phyloP scores from a whole-genome alignment of 768 basidiomycete genomes.

The Chiua virens region DNA sequence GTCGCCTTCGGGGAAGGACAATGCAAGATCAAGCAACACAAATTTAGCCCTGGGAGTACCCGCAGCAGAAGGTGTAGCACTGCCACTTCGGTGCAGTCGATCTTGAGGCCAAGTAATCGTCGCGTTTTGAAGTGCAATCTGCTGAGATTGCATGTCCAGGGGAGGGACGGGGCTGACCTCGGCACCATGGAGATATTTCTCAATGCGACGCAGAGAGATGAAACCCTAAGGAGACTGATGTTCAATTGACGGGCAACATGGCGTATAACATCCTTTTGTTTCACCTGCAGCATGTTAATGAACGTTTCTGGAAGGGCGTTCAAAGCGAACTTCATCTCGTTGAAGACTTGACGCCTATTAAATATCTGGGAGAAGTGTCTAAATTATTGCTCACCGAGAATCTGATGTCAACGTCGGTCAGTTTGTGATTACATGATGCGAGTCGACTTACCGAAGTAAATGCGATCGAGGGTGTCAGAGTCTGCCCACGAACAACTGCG shows the following conservation, averaged over 20 bases:
- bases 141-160: conserved; percentile 53
- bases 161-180: conserved; percentile 70
- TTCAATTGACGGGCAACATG: background rate
- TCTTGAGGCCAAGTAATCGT: conserved; percentile 92
- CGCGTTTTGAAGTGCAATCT: conserved; percentile 76
- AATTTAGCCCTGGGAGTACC: conserved; percentile 81
- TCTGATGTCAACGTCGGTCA: conserved; percentile 25
- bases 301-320: conserved; percentile 89
- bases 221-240: conserved; percentile 46
- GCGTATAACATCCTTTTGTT: background rate
- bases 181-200: conserved; percentile 76
- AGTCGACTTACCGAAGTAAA: conserved; percentile 61
- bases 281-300: conserved; percentile 83
- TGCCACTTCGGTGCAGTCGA: conserved; percentile 45
- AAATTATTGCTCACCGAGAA: conserved; percentile 36
- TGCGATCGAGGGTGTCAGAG: conserved; percentile 79
- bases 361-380: background rate
- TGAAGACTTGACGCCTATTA: conserved; percentile 57
- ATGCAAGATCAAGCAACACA: conserved; percentile 70
- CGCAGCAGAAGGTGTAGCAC: conserved; percentile 50
- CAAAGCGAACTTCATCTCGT: conserved; percentile 84
- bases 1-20: conserved; percentile 77
- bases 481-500: conserved; percentile 65
- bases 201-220: conserved; percentile 87
- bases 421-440: background rate